Evolutionary conservation across 495 filamentous ascomycete species (phyloP).

Genomic region (Melanomma pulvis-pyrius): DNA sequence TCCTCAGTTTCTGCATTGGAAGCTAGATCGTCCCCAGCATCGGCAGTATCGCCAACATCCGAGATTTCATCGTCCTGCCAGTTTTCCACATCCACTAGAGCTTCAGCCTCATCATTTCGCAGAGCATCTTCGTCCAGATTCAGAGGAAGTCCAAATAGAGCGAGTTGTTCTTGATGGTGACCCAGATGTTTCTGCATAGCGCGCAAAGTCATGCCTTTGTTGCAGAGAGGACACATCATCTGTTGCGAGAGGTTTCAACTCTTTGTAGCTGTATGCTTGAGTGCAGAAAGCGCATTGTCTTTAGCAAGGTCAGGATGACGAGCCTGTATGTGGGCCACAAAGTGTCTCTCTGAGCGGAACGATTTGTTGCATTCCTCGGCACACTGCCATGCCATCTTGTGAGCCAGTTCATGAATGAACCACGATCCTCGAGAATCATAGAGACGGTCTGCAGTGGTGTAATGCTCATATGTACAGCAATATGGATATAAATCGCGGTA

Average conservation of each 20-base stretch:
- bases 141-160: constrained; percentile 37
- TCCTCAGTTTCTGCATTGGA: no score
- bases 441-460: constrained; percentile 32
- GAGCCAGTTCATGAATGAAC: constrained; percentile 33
- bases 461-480: constrained; percentile 27
- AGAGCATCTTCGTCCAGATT: constrained; percentile 34
- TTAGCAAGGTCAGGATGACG: constrained; percentile 5
- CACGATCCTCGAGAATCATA: constrained; percentile 30
- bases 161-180: constrained; percentile 36
- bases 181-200: constrained; percentile 34
- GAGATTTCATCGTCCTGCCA: constrained; percentile 18
- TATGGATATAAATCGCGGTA: constrained; percentile 36
- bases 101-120: constrained; percentile 17
- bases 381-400: constrained; percentile 27
- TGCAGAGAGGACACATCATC: constrained; percentile 12
- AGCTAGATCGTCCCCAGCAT: not conserved
- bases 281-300: not conserved
- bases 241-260: not conserved
- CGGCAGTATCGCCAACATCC: constrained; percentile 3
- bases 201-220: not conserved
- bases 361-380: constrained; percentile 16
- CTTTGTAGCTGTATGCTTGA: constrained; percentile 11
- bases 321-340: constrained; percentile 6
- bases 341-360: constrained; percentile 9
- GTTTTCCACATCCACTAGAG: not conserved